Evolutionary conservation across 2,329 filamentous ascomycete species (phyloP).

Genomic region (Fusarium foetens): DNA sequence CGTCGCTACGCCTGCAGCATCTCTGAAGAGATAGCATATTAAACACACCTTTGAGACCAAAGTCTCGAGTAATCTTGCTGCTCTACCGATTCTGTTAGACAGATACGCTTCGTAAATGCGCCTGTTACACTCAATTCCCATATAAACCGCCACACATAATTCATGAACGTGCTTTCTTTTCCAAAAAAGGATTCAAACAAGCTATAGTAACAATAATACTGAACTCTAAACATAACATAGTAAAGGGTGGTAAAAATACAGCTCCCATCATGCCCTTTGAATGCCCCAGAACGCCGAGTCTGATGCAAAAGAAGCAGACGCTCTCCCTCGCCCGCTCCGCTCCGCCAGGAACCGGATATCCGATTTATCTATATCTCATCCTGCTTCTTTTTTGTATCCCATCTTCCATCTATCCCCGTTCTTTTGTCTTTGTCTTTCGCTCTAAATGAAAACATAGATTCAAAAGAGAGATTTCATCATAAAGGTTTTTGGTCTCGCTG

Average conservation of each 20-base stretch:
- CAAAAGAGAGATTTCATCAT: slow-evolving; percentile 5
- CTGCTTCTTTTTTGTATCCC: slow-evolving; percentile 19
- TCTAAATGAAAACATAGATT: slow-evolving; percentile 26
- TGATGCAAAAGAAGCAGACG: slow-evolving; percentile 45
- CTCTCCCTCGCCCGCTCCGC: slow-evolving; percentile 31
- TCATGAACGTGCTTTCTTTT: slow-evolving; percentile 15
- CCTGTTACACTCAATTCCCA: not conserved
- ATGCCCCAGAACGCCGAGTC: slow-evolving; percentile 46
- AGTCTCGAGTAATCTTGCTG: not conserved
- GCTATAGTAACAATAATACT: slow-evolving; percentile 23
- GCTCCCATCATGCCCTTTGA: slow-evolving; percentile 44
- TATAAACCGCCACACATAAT: not conserved
- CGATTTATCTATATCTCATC: slow-evolving; percentile 19
- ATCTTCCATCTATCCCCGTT: slow-evolving; percentile 16
- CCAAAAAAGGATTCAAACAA: slow-evolving; percentile 21
- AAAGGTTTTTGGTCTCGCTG: not conserved
- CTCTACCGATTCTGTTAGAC: not conserved
- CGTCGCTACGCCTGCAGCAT: not conserved
- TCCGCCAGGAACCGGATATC: slow-evolving; percentile 32
- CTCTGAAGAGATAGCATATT: not conserved
- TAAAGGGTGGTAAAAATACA: slow-evolving; percentile 29
- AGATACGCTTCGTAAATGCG: not conserved
- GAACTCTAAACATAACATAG: slow-evolving; percentile 19
- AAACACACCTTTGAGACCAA: not conserved
- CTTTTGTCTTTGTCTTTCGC: slow-evolving; percentile 19